Base-by-base conservation (phyloP, 352 stramenopile genomes). In the Phytophthora pluvialis region DNA sequence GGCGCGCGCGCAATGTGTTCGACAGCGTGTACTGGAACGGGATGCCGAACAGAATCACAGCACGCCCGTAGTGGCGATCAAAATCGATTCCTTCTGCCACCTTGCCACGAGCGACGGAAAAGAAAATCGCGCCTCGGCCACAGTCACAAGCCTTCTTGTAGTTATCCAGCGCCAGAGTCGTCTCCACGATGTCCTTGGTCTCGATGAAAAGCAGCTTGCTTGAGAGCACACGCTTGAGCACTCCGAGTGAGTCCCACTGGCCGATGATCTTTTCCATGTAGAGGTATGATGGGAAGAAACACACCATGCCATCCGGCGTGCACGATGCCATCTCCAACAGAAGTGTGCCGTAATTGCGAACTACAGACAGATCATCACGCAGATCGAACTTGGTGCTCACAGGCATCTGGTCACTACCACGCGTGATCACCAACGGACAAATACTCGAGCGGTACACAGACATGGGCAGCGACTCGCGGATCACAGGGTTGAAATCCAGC, bases 51-150 rank as follows among this genome's bases (percentile, higher is more conserved):
- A 99, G 90, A 33, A 99, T 90, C 46, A 99, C 98, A 36, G 89
- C 95, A 47, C 98, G 88, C 36, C 98, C 98, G 65, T 99, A 99
- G 59, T 99, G 98, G 16, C 97, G 87, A 73, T 99, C 98, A 73
- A 99, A 99, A 89, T 99, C 98, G 73, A 99, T 99, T 15, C 98
- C 98, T 78, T 99, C 98, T 2, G 98, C 98, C 29, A 99, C 98
- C 83, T 99, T 99, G 40, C 98, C 98, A 51, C 98, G 85, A 25
- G 98, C 98, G 45, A 99, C 95, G 2, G 97, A 99, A 48, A 99
- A 90, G 80, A 99, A 99, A 15, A 99, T 90, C 7, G 97, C 98
- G 9, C 98, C 98, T 21, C 97, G 89, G 28, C 98, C 98, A 50
- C 86, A 93, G 33, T 95, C 86, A 70, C 98, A 99, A 0, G 98